Base-by-base conservation (phyloP, 805 yeast genomes). In the Saturnispora gosingensis region DNA sequence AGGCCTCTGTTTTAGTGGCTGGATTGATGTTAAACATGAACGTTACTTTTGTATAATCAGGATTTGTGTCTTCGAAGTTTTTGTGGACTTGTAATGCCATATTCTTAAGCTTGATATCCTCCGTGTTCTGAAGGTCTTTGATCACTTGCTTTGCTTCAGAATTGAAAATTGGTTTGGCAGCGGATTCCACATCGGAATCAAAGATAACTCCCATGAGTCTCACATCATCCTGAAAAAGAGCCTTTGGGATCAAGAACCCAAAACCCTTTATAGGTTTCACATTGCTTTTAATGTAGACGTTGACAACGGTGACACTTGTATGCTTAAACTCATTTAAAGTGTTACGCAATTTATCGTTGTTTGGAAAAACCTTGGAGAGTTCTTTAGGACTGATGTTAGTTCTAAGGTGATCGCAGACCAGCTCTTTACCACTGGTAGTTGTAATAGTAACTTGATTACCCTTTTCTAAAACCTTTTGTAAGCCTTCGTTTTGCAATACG, bases 181-280 rank as follows among this genome's bases (percentile, higher is more conserved):
- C 76, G 16, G 77, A 75, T 60, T 86, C 93, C 22, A 88, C 78
- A 50, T 88, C 88, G 1, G 96, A 87, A 65, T 91, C 98, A 67
- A 84, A 91, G 18, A 93, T 88, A 5, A 88, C 88, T 3, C 99
- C 99, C 30, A 91, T 70, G 15, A 89, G 67, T 18, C 77, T 72
- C 56, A 82, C 81, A 0, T 61, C 61, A 5, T 10, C 15, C 45
- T 73, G 69, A 44, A 67, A 67, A 57, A 58, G 54, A 4, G 67
- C 54, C 54, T 73, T 71, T 7, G 99, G 99, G 9, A 90, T 85
- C 45, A 91, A 73, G 59, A 85, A 88, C 1, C 99, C 99, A 73
- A 91, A 91, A 38, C 97, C 96, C 53, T 65, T 65, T 27, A 55
- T 48, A 3, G 67, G 60, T n/a, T 79, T 71, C 20, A 67, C 65